phyloP scores from a whole-genome alignment of 2,329 filamentous ascomycete genomes.

The Magnaporthiopsis poae region DNA sequence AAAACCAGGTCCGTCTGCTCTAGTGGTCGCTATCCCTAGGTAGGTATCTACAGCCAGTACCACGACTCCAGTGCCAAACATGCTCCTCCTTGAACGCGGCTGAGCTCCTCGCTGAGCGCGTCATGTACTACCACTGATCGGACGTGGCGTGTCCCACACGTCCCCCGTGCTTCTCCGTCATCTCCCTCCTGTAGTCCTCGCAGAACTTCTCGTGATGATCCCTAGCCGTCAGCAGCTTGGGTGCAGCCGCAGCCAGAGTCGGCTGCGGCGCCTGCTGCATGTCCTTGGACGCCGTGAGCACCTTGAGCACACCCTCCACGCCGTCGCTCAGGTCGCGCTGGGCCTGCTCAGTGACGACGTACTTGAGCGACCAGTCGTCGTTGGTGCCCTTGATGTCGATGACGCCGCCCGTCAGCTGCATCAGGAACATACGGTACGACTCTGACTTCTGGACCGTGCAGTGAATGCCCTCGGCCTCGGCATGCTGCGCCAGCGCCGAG shows the following conservation, averaged over 20 bases:
- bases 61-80: no score
- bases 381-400: conserved; percentile 25
- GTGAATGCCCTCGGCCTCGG: conserved; percentile 31
- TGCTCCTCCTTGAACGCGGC: background rate
- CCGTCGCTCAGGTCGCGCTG: background rate
- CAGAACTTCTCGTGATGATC: background rate
- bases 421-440: conserved; percentile 28
- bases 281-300: background rate
- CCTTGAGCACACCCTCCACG: background rate
- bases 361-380: conserved; percentile 25
- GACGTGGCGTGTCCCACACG: background rate
- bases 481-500: conserved; percentile 36
- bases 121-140: background rate
- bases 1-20: no score
- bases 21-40: no score
- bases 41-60: no score
- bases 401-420: conserved; percentile 30
- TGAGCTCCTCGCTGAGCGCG: background rate
- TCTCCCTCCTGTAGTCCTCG: background rate
- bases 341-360: conserved; percentile 17
- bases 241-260: background rate
- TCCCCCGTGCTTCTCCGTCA: background rate
- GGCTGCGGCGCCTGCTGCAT: background rate
- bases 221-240: background rate
- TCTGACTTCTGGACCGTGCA: conserved; percentile 35